Evolutionary conservation across 768 basidiomycete genomes (phyloP).

Genomic region (Rhizopogon vulgaris): DNA sequence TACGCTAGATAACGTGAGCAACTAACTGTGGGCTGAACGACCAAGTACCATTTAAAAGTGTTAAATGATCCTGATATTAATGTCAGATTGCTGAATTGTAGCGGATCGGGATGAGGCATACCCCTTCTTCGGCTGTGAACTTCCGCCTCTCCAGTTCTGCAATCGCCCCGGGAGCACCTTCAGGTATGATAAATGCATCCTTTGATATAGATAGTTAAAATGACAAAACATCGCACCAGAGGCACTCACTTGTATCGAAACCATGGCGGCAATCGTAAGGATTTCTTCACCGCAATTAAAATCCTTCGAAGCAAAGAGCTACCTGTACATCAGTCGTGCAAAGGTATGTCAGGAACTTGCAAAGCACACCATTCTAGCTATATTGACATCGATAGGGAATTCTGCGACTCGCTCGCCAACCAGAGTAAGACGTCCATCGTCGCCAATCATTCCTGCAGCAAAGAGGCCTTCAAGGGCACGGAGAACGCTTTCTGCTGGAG

Average conservation of each 20-base stretch:
- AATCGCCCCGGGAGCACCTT: slow-evolving; percentile 77
- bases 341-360: not conserved
- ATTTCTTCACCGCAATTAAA: slow-evolving; percentile 93
- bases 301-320: slow-evolving; percentile 85
- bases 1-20: slow-evolving; percentile 49
- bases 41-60: slow-evolving; percentile 75
- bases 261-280: slow-evolving; percentile 94
- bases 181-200: slow-evolving; percentile 88
- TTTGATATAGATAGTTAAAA: slow-evolving; percentile 23
- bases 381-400: slow-evolving; percentile 86
- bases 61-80: slow-evolving; percentile 77
- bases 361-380: slow-evolving; percentile 83
- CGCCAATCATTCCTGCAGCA: slow-evolving; percentile 77
- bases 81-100: slow-evolving; percentile 3
- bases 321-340: not conserved
- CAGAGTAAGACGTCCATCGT: slow-evolving; percentile 68
- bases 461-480: slow-evolving; percentile 82
- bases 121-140: slow-evolving; percentile 98
- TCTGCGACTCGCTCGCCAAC: slow-evolving; percentile 88
- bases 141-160: slow-evolving; percentile 92
- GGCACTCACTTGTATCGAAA: slow-evolving; percentile 67
- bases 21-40: not conserved
- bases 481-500: slow-evolving; percentile 80
- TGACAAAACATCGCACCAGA: not conserved
- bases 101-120: slow-evolving; percentile 29